Conservation (phyloP, 2,329 filamentous ascomycete species). For the Lojkania enalia region DNA sequence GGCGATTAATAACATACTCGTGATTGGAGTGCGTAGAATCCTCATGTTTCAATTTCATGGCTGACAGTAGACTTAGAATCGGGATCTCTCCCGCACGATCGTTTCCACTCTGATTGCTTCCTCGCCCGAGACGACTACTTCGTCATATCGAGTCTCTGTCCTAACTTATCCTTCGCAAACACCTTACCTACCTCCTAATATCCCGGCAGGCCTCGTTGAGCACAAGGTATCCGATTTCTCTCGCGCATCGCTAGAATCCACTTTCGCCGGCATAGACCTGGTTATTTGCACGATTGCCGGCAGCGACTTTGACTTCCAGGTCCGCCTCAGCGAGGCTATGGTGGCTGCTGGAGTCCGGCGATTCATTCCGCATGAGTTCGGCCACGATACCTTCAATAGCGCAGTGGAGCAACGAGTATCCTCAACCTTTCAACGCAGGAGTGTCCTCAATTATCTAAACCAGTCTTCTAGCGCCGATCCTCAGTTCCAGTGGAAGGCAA, state of each 20-base stretch:
- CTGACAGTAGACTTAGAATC: constrained; percentile 26
- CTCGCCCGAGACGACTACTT: background rate
- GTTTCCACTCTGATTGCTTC: constrained; percentile 24
- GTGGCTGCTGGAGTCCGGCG: constrained; percentile 45
- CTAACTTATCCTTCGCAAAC: constrained; percentile 31
- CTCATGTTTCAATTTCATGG: background rate
- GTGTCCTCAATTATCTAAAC: constrained; percentile 35
- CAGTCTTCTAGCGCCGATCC: constrained; percentile 9
- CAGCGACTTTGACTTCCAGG: constrained; percentile 28
- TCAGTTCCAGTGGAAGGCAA: constrained; percentile 38
- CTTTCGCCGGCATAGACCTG: constrained; percentile 43
- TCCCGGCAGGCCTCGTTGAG: constrained; percentile 13
- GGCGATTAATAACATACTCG: constrained; percentile 26
- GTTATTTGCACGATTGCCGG: constrained; percentile 41
- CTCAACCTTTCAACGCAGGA: constrained; percentile 31
- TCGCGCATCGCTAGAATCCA: constrained; percentile 29
- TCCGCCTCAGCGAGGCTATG: constrained; percentile 45
- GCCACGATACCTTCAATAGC: constrained; percentile 39
- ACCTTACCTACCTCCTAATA: constrained; percentile 20
- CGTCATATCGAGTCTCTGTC: constrained; percentile 22
- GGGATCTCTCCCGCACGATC: constrained; percentile 28
- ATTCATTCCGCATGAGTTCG: constrained; percentile 50
- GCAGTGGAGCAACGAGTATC: constrained; percentile 34
- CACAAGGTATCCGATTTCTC: constrained; percentile 38
- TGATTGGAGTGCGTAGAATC: constrained; percentile 29